Percentiles rank a stretch among this genome's conserved stretches.
phyloP scores from a whole-genome alignment of 208 protist genomes.

The Acanthamoeba sp. region DNA sequence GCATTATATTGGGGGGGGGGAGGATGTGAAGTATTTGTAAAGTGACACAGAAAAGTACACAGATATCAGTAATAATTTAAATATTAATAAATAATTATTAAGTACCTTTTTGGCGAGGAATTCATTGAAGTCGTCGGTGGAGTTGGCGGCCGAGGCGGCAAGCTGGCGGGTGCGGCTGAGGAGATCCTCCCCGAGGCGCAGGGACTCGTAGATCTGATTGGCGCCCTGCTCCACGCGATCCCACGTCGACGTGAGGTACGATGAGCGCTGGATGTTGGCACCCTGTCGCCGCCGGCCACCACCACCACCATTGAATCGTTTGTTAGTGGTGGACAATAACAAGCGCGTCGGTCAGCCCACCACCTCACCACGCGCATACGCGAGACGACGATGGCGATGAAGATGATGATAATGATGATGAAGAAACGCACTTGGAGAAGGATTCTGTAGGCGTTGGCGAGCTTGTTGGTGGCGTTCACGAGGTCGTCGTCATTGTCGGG shows the following conservation, averaged over 20 bases:
- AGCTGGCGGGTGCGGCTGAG: constrained; percentile 40
- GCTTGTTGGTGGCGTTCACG: constrained; percentile 29
- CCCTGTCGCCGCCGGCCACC: not conserved
- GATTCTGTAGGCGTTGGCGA: constrained; percentile 26
- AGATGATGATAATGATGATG: no score
- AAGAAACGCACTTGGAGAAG: not conserved
- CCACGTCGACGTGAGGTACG: constrained; percentile 50
- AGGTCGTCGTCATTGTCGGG: constrained; percentile 12
- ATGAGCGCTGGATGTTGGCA: constrained; percentile 53
- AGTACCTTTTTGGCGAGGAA: constrained; percentile 47
- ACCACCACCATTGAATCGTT: not conserved
- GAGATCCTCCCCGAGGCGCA: constrained; percentile 43
- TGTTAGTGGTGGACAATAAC: no score
- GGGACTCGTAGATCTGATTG: constrained; percentile 62
- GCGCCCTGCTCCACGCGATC: constrained; percentile 48
- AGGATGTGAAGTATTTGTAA: no score
- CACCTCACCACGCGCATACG: no score
- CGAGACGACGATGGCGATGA: no score
- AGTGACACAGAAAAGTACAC: no score
- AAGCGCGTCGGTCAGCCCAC: no score
- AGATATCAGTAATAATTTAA: no score
- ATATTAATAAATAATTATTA: no score
- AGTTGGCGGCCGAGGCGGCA: not conserved
- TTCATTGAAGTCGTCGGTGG: constrained; percentile 22
- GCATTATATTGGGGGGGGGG: no score